Base-by-base conservation (phyloP, 208 protist genomes). In the Trichomonas gallinae region DNA sequence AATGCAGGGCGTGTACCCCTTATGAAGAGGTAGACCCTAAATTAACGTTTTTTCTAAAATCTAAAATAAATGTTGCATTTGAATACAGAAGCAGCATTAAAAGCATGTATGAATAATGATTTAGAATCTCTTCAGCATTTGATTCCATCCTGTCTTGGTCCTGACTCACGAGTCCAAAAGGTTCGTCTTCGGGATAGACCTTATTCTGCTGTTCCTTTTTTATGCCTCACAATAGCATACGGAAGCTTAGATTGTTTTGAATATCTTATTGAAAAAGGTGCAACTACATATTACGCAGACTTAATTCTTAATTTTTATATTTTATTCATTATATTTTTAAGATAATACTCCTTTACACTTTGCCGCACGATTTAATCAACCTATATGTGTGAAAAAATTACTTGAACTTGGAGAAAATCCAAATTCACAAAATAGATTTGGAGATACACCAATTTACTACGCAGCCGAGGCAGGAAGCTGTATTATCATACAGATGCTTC, bases 181-280 rank as follows among this genome's bases (percentile, higher is more conserved):
- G 34, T 89, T 89, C 83, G 83, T 44, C 31, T 89, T 46, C 34
- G 38, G 31, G 83, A 89, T 89, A 0, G 83, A 17, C 83, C 83
- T 89, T 89, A 89, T 46, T 46, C 83, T 4, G 38, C 83, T n/a
- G 83, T 89, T 89, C 83, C 83, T 46, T 89, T 89, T 89, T 26
- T 89, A 46, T 89, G 83, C 38, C 8, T 89, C 46, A 44, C 34
- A 31, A n/a, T 40, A 17, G 83, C 83, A 8, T 89, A 89, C 40
- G 83, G 83, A 44, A 89, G 83, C 40, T 17, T 89, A 46, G 34
- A 89, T 10, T 89, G 83, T 26, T 89, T 89, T 89, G 83, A 89
- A 17, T 89, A 89, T 36, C 23, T 89, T 21, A 46, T 89, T 46
- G 83, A 89, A 89, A 89, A 89, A 89, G 83, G 83, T 89, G 83